phyloP scores from a whole-genome alignment of 805 yeast species.

The Suhomyces sp. region DNA sequence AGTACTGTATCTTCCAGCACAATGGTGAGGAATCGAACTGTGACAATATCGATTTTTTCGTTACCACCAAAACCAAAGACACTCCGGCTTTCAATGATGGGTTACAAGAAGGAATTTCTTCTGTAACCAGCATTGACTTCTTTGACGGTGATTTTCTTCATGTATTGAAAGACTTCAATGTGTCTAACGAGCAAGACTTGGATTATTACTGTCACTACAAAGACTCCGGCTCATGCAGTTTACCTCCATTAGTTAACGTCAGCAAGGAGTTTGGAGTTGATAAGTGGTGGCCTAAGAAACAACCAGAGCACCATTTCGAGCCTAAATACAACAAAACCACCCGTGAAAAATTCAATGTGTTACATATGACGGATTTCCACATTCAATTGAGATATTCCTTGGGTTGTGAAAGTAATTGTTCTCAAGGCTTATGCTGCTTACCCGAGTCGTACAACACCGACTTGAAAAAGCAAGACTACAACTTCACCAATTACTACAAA shows the following conservation, averaged over 20 bases:
- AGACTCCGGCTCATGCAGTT: slow-evolving; percentile 40
- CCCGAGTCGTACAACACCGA: slow-evolving; percentile 43
- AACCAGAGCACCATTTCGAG: slow-evolving; percentile 20
- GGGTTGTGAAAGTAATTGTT: slow-evolving; percentile 59
- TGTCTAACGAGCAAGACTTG: slow-evolving; percentile 35
- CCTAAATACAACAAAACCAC: slow-evolving; percentile 26
- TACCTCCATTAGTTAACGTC: slow-evolving; percentile 52
- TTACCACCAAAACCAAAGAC: slow-evolving; percentile 27
- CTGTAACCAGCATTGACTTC: slow-evolving; percentile 29
- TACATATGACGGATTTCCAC: slow-evolving; percentile 69
- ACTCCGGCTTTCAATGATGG: slow-evolving; percentile 6
- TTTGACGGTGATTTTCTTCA: slow-evolving; percentile 40
- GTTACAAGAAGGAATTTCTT: slow-evolving; percentile 22
- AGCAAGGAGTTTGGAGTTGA: slow-evolving; percentile 34
- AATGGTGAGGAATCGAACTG: slow-evolving; percentile 30
- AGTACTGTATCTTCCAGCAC: slow-evolving; percentile 30
- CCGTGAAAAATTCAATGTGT: slow-evolving; percentile 50
- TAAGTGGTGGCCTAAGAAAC: slow-evolving; percentile 37
- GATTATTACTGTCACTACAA: slow-evolving; percentile 55
- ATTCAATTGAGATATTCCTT: slow-evolving; percentile 51
- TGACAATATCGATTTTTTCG: slow-evolving; percentile 35
- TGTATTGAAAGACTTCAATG: slow-evolving; percentile 33
- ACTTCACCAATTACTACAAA: slow-evolving; percentile 29
- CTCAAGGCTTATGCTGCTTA: slow-evolving; percentile 59
- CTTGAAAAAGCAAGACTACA: slow-evolving; percentile 22